Base-by-base conservation (phyloP, 768 basidiomycete genomes). In the Amyloporia xantha region DNA sequence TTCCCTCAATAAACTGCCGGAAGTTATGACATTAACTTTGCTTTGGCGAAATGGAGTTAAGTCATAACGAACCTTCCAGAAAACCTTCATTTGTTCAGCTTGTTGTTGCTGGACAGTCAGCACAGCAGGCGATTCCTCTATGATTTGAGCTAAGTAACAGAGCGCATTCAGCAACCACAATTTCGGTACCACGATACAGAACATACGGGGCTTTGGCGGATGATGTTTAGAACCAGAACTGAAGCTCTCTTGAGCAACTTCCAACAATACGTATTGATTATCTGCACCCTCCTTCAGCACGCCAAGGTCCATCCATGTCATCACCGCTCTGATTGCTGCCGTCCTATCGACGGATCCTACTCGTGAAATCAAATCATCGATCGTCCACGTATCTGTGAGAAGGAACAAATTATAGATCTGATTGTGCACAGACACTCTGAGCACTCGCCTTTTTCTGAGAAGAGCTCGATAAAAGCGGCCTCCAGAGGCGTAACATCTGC, bases 381-480 rank as follows among this genome's bases (percentile, higher is more conserved):
- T 67, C 1, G 74, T 72, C 91, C 87, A 91, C 1, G 73, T 66
- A 55, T 77, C 86, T 91, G 51, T 23, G 47, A n/a, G 27, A 23
- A 35, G 42, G n/a, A 37, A n/a, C n/a, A n/a, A n/a, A n/a, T n/a
- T n/a, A n/a, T n/a, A n/a, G n/a, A n/a, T n/a, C n/a, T n/a, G n/a
- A n/a, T n/a, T n/a, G n/a, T n/a, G n/a, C n/a, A n/a, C n/a, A n/a
- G n/a, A n/a, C n/a, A n/a, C n/a, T n/a, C n/a, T 4, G 4, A 25
- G 7, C 25, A 57, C 64, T 20, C 25, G 83, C 91, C 70, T 64
- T 82, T 78, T 49, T 82, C 72, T 0, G 81, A 82, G 61, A 97
- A 96, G 2, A 91, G 70, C 57, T 94, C 91, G 42, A 94, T 82
- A 51, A 95, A 79, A 1, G 91, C 86, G 7, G 95, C 96, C 62